Evolutionary conservation across 257 asterid species (phyloP).

Genomic region (Lithospermum erythrorhizon): DNA sequence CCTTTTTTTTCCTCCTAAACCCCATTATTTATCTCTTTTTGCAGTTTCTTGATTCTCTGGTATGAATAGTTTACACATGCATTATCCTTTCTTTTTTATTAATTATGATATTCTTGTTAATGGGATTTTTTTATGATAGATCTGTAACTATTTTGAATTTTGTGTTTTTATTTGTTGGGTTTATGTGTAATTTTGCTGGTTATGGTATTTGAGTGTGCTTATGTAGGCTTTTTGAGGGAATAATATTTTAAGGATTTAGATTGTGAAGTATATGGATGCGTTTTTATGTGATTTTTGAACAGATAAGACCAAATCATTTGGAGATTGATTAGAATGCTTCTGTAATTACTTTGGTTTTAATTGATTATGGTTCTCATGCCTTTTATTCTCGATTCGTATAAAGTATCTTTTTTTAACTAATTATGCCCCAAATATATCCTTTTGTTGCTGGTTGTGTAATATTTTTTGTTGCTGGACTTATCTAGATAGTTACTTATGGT

Average conservation of each 20-base stretch:
- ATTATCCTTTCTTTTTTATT: background rate
- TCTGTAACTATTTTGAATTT: background rate
- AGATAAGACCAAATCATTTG: too few relatives aligned
- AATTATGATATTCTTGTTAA: background rate
- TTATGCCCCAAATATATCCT: too few relatives aligned
- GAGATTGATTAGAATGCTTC: background rate
- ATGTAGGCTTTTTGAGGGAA: background rate
- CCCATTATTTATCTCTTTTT: conserved; percentile 15
- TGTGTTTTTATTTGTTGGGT: background rate
- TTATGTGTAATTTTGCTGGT: conserved; percentile 5
- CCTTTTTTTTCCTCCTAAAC: conserved; percentile 7
- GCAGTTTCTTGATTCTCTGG: conserved; percentile 7
- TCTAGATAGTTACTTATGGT: background rate
- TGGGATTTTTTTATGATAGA: background rate
- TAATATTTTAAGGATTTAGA: too few relatives aligned
- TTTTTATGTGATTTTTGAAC: too few relatives aligned
- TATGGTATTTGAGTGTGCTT: conserved; percentile 3
- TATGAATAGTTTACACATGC: background rate
- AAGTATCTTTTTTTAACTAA: too few relatives aligned
- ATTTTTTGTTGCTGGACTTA: background rate
- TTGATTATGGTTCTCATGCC: too few relatives aligned
- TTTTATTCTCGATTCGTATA: too few relatives aligned
- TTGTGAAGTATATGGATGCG: background rate
- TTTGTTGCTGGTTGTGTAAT: too few relatives aligned
- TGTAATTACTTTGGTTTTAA: background rate